Percentiles rank a stretch among this genome's conserved stretches.
phyloP scores from a whole-genome alignment of 1,139 yeast species.

The Hansenula lynferdii region DNA sequence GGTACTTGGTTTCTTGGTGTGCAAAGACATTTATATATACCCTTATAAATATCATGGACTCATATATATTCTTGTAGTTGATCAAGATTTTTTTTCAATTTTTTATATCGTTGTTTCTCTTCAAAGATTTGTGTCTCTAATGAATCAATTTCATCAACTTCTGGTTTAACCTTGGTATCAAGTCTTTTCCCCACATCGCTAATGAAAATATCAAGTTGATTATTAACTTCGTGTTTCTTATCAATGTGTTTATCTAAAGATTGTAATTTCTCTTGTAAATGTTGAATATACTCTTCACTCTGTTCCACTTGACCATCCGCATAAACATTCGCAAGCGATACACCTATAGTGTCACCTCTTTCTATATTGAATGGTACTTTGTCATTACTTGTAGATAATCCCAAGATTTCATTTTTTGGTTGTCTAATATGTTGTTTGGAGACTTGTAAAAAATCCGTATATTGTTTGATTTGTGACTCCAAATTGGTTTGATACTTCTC shows the following conservation, averaged over 20 bases:
- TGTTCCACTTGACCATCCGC: conserved; percentile 13
- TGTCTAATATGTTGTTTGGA: conserved; percentile 4
- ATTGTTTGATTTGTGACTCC: conserved; percentile 5
- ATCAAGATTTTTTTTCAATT: no score
- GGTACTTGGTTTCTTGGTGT: no score
- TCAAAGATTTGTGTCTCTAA: not conserved
- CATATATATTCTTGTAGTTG: no score
- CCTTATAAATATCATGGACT: no score
- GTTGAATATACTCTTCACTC: conserved; percentile 3
- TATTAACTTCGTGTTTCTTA: conserved; percentile 1
- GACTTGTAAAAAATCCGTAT: conserved; percentile 6
- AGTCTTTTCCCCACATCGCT: not conserved
- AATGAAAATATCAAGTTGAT: conserved; percentile 1
- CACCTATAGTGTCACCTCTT: conserved; percentile 22
- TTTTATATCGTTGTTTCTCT: conserved; percentile 12
- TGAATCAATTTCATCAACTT: conserved; percentile 15
- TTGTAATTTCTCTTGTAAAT: not conserved
- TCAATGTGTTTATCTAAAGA: conserved; percentile 2
- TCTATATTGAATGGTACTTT: conserved; percentile 16
- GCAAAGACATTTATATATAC: no score
- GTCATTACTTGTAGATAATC: conserved; percentile 8
- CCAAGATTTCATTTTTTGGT: conserved; percentile 6
- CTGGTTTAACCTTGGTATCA: conserved; percentile 8
- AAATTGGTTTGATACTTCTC: conserved; percentile 9
- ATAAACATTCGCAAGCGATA: conserved; percentile 12